A percentile compares a stretch with the other conserved stretches of the same genome.
Conservation (phyloP, 139 green algal genomes). For the Diplosphaera chodatii region DNA sequence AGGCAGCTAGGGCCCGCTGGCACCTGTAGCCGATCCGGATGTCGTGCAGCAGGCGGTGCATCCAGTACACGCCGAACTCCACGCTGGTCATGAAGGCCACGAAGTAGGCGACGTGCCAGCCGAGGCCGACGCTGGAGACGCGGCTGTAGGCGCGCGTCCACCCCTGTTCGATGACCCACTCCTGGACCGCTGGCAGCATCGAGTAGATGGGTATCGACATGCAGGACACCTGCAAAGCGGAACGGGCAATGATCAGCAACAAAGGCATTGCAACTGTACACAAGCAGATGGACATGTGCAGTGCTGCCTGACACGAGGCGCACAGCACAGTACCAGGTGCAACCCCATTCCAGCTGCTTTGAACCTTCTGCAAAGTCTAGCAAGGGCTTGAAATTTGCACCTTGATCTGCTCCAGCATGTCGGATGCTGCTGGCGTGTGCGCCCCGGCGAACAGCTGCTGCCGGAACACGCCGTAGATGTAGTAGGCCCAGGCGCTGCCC, state of each 20-base stretch:
- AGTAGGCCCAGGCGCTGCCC: constrained; percentile 67
- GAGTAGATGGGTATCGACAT: constrained; percentile 81
- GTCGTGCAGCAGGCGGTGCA: constrained; percentile 83
- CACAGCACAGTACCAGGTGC: too few species aligned
- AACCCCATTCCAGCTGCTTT: too few species aligned
- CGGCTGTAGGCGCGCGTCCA: constrained; percentile 76
- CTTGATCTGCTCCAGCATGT: constrained; percentile 72
- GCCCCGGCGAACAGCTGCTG: constrained; percentile 51
- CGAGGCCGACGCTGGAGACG: constrained; percentile 59
- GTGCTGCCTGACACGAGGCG: too few species aligned
- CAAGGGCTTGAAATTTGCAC: too few species aligned
- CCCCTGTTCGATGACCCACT: constrained; percentile 71
- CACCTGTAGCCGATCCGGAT: constrained; percentile 62
- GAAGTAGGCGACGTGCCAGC: constrained; percentile 67
- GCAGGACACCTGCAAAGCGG: constrained; percentile 76
- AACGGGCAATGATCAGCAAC: too few species aligned
- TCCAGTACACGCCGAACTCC: constrained; percentile 95
- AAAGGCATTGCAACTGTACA: too few species aligned
- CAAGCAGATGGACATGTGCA: too few species aligned
- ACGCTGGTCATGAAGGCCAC: constrained; percentile 82
- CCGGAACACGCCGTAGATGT: constrained; percentile 72
- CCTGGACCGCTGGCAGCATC: constrained; percentile 68
- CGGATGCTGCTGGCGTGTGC: constrained; percentile 46
- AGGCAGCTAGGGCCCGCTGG: too few species aligned
- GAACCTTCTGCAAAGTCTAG: too few species aligned